Evolutionary conservation across 1,284 basidiomycete species (phyloP).

Genomic region (Apiotrichum brassicae): DNA sequence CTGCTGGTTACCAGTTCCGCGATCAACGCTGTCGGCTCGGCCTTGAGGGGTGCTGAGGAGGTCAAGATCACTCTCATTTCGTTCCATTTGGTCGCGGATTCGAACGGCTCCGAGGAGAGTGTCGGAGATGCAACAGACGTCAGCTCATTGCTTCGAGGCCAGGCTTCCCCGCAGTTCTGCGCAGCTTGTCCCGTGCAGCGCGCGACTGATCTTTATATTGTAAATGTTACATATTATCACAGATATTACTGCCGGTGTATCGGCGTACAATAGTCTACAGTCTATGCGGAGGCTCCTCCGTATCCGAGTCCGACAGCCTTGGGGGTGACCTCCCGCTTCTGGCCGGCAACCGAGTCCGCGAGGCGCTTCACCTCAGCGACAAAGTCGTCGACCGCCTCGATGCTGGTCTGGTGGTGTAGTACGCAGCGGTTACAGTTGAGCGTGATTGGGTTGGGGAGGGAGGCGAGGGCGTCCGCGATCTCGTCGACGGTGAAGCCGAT

Average conservation of each 20-base stretch:
- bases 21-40: no score
- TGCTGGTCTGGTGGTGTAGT: conserved; percentile 77
- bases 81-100: no score
- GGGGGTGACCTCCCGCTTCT: neutral
- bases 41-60: no score
- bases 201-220: no score
- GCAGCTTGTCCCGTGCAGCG: no score
- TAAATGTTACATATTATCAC: neutral
- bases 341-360: neutral
- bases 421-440: conserved; percentile 61
- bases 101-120: no score
- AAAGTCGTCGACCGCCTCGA: conserved; percentile 56
- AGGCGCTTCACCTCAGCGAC: conserved; percentile 12
- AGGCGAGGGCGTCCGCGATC: conserved; percentile 57
- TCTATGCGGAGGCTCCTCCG: neutral
- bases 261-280: neutral
- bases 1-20: no score
- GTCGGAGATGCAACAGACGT: no score
- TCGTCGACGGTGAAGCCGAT: conserved; percentile 63
- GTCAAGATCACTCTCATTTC: no score
- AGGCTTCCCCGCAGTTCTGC: no score
- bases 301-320: neutral
- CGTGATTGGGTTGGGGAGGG: conserved; percentile 61
- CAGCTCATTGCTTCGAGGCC: no score
- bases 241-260: neutral